Evolutionary conservation across 139 green algal species (phyloP), one percentile per base, ranked within the genome.

Genomic region (Picochlorum sp.): DNA sequence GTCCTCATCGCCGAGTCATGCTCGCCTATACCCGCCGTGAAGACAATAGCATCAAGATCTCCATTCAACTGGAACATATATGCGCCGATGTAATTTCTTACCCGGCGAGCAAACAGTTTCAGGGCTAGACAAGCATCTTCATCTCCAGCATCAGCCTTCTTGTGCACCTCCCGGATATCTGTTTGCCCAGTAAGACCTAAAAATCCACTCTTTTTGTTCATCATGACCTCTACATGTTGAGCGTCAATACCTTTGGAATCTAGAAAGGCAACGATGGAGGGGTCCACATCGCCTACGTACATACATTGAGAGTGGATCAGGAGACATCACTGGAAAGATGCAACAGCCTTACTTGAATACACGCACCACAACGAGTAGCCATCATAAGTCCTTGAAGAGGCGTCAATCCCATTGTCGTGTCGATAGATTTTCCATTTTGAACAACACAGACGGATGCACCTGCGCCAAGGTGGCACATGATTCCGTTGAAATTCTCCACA

Each of bases 81-180:
- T 1, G 82, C 74, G 1, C 90, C 90, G 7, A 97, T 38, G 71
- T 97, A 97, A 66, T 95, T 96, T 54, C 80, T 68, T 32, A 95
- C 65, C 4, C 90, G 71, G 61, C 87, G 80, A 18, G 90, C 74
- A 61, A 87, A 94, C 63, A 95, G 86, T 59, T 87, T 80, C 16
- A 96, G 57, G 0, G 88, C 89, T 11, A 95, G 87, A 52, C 61
- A 21, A 10, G 68, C 71, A 16, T 69, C 66, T 3, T 67, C 52
- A 32, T 89, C 75, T 14, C 80, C 89, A 4, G 57, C 23, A 13
- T 58, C 73, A 16, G 66, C 73, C 14, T 63, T 57, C 14, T 85
- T 80, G 3, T 89, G 66, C 4, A 94, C 72, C 9, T 57, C 23
- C 10, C 85, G 72, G 54, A 90, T 41, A 72, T 92, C 87, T 44